A percentile compares a stretch with the other conserved stretches of the same genome.
These are phyloP conservation scores for Cytospora paraplurivora DNA, from an alignment of 2,329 filamentous ascomycete species.

Conservation along the genomic window DNA sequence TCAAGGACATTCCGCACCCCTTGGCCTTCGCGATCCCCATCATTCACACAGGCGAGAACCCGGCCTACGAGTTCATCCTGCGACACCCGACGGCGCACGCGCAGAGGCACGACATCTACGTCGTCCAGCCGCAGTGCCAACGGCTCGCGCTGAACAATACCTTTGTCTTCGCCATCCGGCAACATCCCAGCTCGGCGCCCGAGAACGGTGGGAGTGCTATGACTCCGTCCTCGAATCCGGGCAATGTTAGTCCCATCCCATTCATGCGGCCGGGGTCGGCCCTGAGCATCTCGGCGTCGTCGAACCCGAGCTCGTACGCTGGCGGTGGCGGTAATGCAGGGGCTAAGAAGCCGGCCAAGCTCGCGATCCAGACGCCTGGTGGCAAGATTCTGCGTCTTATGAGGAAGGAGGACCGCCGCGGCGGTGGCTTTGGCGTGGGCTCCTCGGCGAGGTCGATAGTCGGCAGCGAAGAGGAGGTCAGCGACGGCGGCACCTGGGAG, in stretches of 20 bases:
- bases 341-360: conserved; percentile 84
- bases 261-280: conserved; percentile 63
- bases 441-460: conserved; percentile 33
- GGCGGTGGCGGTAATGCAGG: conserved; percentile 52
- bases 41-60: conserved; percentile 88
- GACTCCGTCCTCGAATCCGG: conserved; percentile 51
- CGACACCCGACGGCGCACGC: conserved; percentile 96
- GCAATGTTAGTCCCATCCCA: conserved; percentile 59
- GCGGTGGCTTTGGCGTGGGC: conserved; percentile 50
- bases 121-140: conserved; percentile 92
- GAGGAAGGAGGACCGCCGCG: conserved; percentile 72
- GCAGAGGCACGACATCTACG: conserved; percentile 95
- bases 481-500: conserved; percentile 79
- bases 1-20: conserved; percentile 93
- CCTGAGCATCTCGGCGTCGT: conserved; percentile 65
- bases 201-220: conserved; percentile 41
- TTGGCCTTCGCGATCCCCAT: conserved; percentile 89
- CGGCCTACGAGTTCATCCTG: conserved; percentile 88
- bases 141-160: conserved; percentile 92
- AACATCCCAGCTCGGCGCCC: conserved; percentile 70
- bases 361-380: conserved; percentile 90
- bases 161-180: conserved; percentile 93
- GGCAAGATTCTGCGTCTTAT: conserved; percentile 92
- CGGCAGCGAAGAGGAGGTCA: conserved; percentile 54
- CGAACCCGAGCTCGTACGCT: conserved; percentile 58